A percentile compares a stretch with the other conserved stretches of the same genome.
Conservation (phyloP, 2,329 filamentous ascomycete genomes). For the Penicillium sclerotigenum region DNA sequence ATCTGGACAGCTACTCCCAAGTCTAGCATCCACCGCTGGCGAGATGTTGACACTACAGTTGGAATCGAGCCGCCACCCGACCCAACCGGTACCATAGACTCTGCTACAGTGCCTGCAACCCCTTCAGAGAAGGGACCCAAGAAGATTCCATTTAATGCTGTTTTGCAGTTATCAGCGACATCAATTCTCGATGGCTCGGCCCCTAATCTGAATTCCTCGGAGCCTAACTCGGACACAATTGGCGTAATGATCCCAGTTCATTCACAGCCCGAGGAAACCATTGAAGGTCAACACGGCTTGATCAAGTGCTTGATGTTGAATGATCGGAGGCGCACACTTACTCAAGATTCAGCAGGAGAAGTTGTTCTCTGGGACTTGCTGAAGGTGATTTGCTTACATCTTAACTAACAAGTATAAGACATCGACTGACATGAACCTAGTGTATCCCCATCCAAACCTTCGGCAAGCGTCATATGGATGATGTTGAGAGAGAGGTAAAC, state of each 20-base stretch:
- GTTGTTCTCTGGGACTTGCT: slow-evolving; percentile 94
- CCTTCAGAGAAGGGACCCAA: slow-evolving; percentile 35
- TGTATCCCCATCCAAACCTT: slow-evolving; percentile 88
- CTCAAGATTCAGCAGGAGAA: slow-evolving; percentile 90
- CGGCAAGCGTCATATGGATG: slow-evolving; percentile 89
- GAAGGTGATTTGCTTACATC: slow-evolving; percentile 52
- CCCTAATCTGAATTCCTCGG: slow-evolving; percentile 50
- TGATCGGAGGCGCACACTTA: slow-evolving; percentile 83
- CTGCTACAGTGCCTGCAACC: slow-evolving; percentile 15
- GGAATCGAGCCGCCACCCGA: slow-evolving; percentile 57
- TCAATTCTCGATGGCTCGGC: slow-evolving; percentile 63
- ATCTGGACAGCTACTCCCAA: slow-evolving; percentile 88
- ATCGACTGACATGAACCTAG: slow-evolving; percentile 40
- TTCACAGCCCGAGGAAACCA: slow-evolving; percentile 70
- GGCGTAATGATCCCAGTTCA: slow-evolving; percentile 61
- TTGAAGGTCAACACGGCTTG: slow-evolving; percentile 91
- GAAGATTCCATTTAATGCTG: slow-evolving; percentile 71
- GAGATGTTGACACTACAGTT: slow-evolving; percentile 74
- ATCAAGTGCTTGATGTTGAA: slow-evolving; percentile 92
- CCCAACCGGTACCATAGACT: slow-evolving; percentile 45
- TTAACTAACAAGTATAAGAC: background rate
- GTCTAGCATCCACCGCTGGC: slow-evolving; percentile 90
- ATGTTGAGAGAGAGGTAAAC: slow-evolving; percentile 82
- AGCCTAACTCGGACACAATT: slow-evolving; percentile 50
- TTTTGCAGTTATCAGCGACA: slow-evolving; percentile 80